Evolutionary conservation across 2,329 filamentous ascomycete species (phyloP).

Genomic region (Pseudogymnoascus sp.): DNA sequence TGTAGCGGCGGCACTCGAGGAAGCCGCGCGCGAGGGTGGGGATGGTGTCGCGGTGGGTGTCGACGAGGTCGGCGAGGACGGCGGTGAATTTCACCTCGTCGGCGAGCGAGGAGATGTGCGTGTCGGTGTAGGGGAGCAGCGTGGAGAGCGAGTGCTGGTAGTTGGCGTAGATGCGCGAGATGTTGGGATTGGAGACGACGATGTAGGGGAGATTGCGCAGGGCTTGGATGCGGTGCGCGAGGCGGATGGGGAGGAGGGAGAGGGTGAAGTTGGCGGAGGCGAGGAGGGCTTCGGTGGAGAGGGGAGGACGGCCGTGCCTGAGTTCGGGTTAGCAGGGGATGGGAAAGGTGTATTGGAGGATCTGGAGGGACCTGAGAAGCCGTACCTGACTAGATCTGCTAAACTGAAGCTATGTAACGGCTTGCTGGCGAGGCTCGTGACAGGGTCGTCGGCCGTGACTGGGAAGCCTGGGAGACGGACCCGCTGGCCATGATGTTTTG

Average conservation of each 20-base stretch:
- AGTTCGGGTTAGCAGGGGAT: slow-evolving; percentile 10
- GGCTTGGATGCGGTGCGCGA: slow-evolving; percentile 89
- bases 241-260: slow-evolving; percentile 78
- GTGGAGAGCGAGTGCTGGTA: slow-evolving; percentile 91
- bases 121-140: slow-evolving; percentile 73
- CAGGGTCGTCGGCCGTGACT: slow-evolving; percentile 63
- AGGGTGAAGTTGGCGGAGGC: slow-evolving; percentile 94
- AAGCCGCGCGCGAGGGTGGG: slow-evolving; percentile 87
- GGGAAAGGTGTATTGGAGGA: neutral
- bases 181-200: slow-evolving; percentile 94
- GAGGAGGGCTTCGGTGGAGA: slow-evolving; percentile 71
- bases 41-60: slow-evolving; percentile 91
- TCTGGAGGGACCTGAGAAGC: neutral
- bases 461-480: slow-evolving; percentile 35
- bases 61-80: slow-evolving; percentile 88
- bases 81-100: slow-evolving; percentile 89
- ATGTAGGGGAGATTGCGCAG: slow-evolving; percentile 93
- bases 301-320: slow-evolving; percentile 71
- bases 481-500: neutral
- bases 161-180: slow-evolving; percentile 90
- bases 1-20: slow-evolving; percentile 86
- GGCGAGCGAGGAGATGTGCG: slow-evolving; percentile 64
- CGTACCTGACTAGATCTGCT: slow-evolving; percentile 78
- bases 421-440: slow-evolving; percentile 67
- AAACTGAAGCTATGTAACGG: slow-evolving; percentile 76